Base-by-base conservation (phyloP, 2,329 filamentous ascomycete species). In the Ambrosiella beaveri region DNA sequence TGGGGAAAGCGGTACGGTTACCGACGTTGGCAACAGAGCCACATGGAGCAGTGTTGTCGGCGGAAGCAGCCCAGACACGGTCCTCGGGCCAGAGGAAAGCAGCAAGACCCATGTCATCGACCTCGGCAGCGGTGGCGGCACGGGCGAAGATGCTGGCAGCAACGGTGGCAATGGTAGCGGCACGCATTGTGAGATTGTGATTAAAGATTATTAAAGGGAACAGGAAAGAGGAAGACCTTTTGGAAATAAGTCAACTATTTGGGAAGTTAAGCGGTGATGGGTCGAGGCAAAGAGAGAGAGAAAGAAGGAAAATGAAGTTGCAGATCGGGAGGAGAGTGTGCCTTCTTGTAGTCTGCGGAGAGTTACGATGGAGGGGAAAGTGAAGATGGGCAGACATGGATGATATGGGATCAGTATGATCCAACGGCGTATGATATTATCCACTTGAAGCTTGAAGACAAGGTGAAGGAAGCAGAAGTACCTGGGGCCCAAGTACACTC, bases 71-170 rank as follows among this genome's bases (percentile, higher is more conserved):
- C 78, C 79, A 84, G 45, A 70, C 68, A 56, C 79, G 71, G 66
- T 82, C 78, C 12, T 71, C 65, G 3, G 79, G 80, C 79, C 79
- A 83, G 67, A 82, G 69, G 65, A 83, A 80, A 8, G 75, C 77
- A 17, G 78, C 77, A 7, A 78, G 78, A 9, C 78, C 79, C 69
- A 73, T 72, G 39, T 68, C 65, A n/a, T 65, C 62, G 17, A 57
- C 56, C 8, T 40, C 56, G 35, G 58, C 57, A 12, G 39, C 57
- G 17, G 57, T 61, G 44, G 57, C 63, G 41, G 57, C 54, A 12
- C 52, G 50, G 57, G 61, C 49, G 41, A 54, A 6, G 50, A 58
- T 7, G 55, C 63, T 53, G 61, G 59, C 51, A 49, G 62, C 62
- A 27, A 58, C 36, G 57, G 50, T 35, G 35, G 51, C 27, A 47